Evolutionary conservation across 495 filamentous ascomycete species (phyloP).

Genomic region (Penicillium subrubescens): DNA sequence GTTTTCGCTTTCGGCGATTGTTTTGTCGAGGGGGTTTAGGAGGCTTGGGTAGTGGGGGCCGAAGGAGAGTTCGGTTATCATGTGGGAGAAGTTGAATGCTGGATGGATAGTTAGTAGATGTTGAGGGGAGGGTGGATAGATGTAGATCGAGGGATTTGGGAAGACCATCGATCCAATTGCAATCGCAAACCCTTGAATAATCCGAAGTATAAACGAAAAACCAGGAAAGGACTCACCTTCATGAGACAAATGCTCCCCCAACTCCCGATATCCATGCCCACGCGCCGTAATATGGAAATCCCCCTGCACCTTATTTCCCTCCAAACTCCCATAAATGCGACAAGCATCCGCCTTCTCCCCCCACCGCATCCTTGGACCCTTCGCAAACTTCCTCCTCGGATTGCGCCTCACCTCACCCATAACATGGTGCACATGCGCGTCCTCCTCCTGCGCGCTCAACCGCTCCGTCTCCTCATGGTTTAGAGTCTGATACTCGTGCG

Average conservation of each 20-base stretch:
- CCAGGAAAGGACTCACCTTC: constrained; percentile 52
- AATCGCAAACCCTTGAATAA: too few species aligned
- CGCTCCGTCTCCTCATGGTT: constrained; percentile 48
- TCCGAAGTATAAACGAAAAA: neutral
- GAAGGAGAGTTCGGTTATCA: constrained; percentile 95
- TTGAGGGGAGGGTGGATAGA: too few species aligned
- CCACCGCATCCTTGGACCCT: constrained; percentile 68
- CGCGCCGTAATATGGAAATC: constrained; percentile 98
- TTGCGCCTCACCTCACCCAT: constrained; percentile 46
- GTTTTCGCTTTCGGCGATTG: constrained; percentile 68
- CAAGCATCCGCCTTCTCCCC: constrained; percentile 63
- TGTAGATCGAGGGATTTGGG: neutral
- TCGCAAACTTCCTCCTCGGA: constrained; percentile 58
- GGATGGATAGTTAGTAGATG: neutral
- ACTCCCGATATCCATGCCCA: constrained; percentile 88
- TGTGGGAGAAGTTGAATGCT: constrained; percentile 99
- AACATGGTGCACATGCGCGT: constrained; percentile 55
- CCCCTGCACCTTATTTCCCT: constrained; percentile 94
- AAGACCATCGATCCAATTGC: neutral
- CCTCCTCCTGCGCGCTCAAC: constrained; percentile 49
- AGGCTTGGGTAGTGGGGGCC: constrained; percentile 93
- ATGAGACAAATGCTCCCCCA: constrained; percentile 77
- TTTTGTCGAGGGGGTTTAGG: constrained; percentile 90
- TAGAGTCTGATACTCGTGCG: constrained; percentile 55
- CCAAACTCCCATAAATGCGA: constrained; percentile 84